Evolutionary conservation across 139 green algal genomes (phyloP).

Genomic region (Haematococcus sp.): DNA sequence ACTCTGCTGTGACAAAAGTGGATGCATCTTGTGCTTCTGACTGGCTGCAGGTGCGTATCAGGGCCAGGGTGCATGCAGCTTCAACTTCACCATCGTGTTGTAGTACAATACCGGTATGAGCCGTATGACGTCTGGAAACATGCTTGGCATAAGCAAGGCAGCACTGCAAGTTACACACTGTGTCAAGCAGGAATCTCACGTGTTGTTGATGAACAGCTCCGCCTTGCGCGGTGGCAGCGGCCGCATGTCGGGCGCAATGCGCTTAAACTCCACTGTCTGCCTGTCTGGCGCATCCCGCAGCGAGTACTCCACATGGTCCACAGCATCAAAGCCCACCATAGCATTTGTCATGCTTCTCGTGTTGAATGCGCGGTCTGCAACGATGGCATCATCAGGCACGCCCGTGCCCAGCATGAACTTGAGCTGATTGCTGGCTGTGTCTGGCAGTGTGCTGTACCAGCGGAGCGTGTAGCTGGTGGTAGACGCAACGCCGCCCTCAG

Average conservation of each 20-base stretch:
- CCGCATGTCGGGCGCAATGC: conserved; percentile 14
- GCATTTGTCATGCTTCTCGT: conserved; percentile 13
- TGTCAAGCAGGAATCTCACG: too few species aligned
- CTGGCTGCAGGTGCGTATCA: neutral
- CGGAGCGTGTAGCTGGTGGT: conserved; percentile 13
- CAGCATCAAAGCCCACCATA: conserved; percentile 17
- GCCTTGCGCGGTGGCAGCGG: conserved; percentile 29
- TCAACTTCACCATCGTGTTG: too few species aligned
- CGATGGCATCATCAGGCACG: conserved; percentile 31
- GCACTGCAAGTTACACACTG: too few species aligned
- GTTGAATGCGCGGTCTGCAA: conserved; percentile 32
- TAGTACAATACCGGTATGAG: too few species aligned
- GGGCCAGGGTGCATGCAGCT: too few species aligned
- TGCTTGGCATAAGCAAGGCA: too few species aligned
- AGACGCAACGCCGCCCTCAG: neutral
- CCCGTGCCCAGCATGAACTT: conserved; percentile 25
- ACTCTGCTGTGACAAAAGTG: conserved; percentile 11
- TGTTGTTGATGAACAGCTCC: conserved; percentile 33
- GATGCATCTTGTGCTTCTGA: neutral
- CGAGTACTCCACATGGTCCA: conserved; percentile 26
- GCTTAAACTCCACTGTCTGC: conserved; percentile 23
- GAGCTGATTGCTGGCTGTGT: conserved; percentile 30
- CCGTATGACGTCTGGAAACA: too few species aligned
- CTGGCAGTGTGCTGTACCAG: conserved; percentile 36
- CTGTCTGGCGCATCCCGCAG: conserved; percentile 18